Evolutionary conservation across 129 eudicot genomes (phyloP).

Genomic region (sunflower (Helianthus annuus)): HanXRQr2.0-SUNRISE NC_035444.2:22783673-22784172

Average conservation of each 20-base stretch:
- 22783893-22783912: slow-evolving; percentile 6
- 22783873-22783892: slow-evolving; percentile 14
- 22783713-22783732: background rate
- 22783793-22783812: slow-evolving; percentile 29
- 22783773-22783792: slow-evolving; percentile 9
- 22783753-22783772: too few relatives aligned
- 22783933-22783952: slow-evolving; percentile 15
- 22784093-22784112: background rate
- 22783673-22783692: background rate
- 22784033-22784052: slow-evolving; percentile 4
- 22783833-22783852: slow-evolving; percentile 40
- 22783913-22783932: background rate
- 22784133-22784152: slow-evolving; percentile 18
- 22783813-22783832: slow-evolving; percentile 39
- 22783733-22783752: background rate
- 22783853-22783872: slow-evolving; percentile 21
- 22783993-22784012: slow-evolving; percentile 5
- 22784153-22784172: background rate
- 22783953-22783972: slow-evolving; percentile 23
- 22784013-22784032: slow-evolving; percentile 11
- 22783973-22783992: background rate
- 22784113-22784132: slow-evolving; percentile 17
- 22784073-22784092: slow-evolving; percentile 2
- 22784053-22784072: slow-evolving; percentile 8
- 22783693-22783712: background rate